Evolutionary conservation across 805 yeast species (phyloP).

Genomic region (Wickerhamomyces canadensis): DNA sequence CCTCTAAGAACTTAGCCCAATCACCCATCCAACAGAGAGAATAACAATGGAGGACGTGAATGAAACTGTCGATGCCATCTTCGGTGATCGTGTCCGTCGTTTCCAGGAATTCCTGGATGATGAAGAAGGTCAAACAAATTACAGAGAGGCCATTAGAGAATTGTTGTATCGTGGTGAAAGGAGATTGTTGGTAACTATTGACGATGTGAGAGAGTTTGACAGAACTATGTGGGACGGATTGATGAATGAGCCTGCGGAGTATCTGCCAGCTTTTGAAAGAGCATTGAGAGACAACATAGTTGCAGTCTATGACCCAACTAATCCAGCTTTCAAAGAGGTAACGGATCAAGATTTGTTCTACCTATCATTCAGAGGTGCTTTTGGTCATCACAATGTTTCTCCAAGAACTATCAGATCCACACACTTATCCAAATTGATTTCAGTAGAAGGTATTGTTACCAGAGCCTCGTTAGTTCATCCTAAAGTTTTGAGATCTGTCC

Average conservation of each 20-base stretch:
- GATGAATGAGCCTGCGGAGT: conserved; percentile 74
- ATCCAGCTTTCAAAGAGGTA: conserved; percentile 44
- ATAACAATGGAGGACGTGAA: conserved; percentile 19
- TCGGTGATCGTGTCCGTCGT: conserved; percentile 78
- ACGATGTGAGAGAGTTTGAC: conserved; percentile 84
- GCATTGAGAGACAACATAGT: conserved; percentile 78
- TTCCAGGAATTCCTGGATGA: conserved; percentile 83
- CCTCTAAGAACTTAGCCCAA: too few species aligned
- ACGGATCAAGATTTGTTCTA: conserved; percentile 62
- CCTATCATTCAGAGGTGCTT: conserved; percentile 82
- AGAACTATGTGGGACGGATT: conserved; percentile 72
- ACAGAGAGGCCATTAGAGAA: conserved; percentile 62
- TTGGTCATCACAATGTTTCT: conserved; percentile 80
- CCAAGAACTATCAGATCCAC: conserved; percentile 82
- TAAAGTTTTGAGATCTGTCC: conserved; percentile 85
- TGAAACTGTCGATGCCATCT: conserved; percentile 37
- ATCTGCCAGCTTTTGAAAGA: conserved; percentile 80
- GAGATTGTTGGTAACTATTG: conserved; percentile 72
- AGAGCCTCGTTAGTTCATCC: conserved; percentile 92
- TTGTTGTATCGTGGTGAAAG: conserved; percentile 65
- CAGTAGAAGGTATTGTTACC: conserved; percentile 94
- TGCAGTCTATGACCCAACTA: conserved; percentile 62
- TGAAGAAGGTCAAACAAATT: conserved; percentile 48
- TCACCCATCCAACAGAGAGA: too few species aligned
- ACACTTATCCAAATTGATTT: conserved; percentile 73